Evolutionary conservation across 1,284 basidiomycete species (phyloP).

Genomic region (Ceratobasidium sp.): DNA sequence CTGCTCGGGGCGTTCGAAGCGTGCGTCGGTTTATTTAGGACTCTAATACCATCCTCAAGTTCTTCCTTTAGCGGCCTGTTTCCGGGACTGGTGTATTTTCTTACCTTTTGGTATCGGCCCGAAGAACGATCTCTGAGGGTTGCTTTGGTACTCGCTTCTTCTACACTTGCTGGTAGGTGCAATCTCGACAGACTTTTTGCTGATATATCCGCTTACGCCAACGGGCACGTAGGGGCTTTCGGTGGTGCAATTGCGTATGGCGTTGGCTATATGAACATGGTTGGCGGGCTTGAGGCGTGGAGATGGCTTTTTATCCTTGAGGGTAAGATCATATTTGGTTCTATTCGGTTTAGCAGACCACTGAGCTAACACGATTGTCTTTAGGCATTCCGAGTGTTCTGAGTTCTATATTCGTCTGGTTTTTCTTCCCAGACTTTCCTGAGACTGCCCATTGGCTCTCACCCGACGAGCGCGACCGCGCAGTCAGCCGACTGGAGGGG

Average conservation of each 20-base stretch:
- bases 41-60: background rate
- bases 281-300: constrained; percentile 54
- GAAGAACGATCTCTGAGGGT: constrained; percentile 57
- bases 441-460: constrained; percentile 58
- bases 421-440: constrained; percentile 60
- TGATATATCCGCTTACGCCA: constrained; percentile 24
- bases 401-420: constrained; percentile 55
- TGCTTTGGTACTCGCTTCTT: constrained; percentile 56
- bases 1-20: constrained; percentile 27
- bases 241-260: constrained; percentile 59
- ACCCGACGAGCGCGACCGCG: constrained; percentile 52
- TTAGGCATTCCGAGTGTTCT: constrained; percentile 25
- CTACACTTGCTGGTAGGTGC: constrained; percentile 23
- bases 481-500: constrained; percentile 49
- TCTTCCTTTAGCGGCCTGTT: constrained; percentile 2
- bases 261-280: constrained; percentile 53
- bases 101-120: constrained; percentile 57
- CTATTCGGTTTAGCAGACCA: background rate
- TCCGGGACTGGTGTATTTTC: constrained; percentile 46
- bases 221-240: constrained; percentile 60
- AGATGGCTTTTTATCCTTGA: constrained; percentile 62
- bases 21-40: background rate
- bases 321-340: constrained; percentile 58
- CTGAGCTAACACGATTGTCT: background rate
- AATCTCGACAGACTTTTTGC: background rate